These are phyloP conservation scores for Brassica carinata DNA, from an alignment of 345 rosid species.

Conservation along the genomic window DNA sequence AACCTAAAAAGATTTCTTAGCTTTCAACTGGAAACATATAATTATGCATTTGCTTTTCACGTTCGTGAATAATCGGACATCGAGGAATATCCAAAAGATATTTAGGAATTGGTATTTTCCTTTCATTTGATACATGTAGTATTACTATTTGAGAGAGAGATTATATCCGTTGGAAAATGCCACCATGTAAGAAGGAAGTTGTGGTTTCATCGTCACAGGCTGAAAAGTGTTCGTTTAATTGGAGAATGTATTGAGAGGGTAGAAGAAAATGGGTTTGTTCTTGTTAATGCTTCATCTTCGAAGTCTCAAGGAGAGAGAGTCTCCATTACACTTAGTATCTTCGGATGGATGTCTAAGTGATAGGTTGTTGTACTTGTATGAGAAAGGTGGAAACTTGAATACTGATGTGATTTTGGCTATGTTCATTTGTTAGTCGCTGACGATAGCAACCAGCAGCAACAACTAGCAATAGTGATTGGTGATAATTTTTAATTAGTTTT, in stretches of 20 bases:
- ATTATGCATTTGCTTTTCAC: background rate
- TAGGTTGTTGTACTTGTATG: conserved; percentile 23
- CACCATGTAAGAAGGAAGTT: background rate
- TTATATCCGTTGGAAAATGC: background rate
- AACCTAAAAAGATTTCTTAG: too few species aligned
- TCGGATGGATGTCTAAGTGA: conserved; percentile 41
- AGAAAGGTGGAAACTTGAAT: conserved; percentile 15
- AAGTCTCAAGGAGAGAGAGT: conserved; percentile 48
- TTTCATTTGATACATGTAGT: background rate
- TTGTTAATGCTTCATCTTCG: conserved; percentile 60
- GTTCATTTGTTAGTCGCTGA: too few species aligned
- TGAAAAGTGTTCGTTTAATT: conserved; percentile 39
- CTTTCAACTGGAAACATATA: too few species aligned
- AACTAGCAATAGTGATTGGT: too few species aligned
- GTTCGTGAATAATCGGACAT: too few species aligned
- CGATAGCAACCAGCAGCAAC: too few species aligned
- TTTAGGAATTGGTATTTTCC: background rate
- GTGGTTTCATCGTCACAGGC: conserved; percentile 22
- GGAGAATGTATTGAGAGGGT: conserved; percentile 44
- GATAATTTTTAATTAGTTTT: too few species aligned
- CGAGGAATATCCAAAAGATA: too few species aligned
- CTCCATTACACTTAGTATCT: conserved; percentile 56
- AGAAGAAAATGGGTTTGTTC: conserved; percentile 51
- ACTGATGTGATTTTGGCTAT: background rate
- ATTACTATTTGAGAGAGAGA: background rate